These are phyloP conservation scores for Trebouxia sp. DNA, from an alignment of 139 green algal species.

Conservation along the genomic window DNA sequence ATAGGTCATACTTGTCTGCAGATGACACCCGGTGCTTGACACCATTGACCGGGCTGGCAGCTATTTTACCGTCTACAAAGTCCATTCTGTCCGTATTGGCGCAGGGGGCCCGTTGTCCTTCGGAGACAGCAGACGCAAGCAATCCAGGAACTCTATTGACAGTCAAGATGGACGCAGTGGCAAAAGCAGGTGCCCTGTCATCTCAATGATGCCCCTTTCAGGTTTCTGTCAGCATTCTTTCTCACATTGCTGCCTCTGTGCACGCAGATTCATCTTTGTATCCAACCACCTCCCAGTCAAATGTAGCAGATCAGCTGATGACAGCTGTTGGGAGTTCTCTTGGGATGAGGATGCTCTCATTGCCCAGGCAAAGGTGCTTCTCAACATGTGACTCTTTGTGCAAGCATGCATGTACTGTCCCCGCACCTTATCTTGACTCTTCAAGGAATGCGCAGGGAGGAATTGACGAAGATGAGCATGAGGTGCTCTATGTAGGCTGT, in stretches of 20 bases:
- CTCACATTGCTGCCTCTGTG: not conserved
- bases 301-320: conserved; percentile 43
- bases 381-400: not conserved
- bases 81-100: no score
- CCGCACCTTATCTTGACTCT: not conserved
- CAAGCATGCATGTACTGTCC: not conserved
- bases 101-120: conserved; percentile 8
- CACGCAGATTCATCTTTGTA: conserved; percentile 88
- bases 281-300: conserved; percentile 90
- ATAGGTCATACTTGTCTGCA: no score
- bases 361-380: conserved; percentile 82
- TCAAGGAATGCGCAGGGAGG: conserved; percentile 79
- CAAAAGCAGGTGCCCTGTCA: not conserved
- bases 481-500: conserved; percentile 83
- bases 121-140: not conserved
- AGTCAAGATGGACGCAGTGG: conserved; percentile 18
- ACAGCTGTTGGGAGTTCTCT: conserved; percentile 81
- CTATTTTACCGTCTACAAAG: no score
- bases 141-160: conserved; percentile 19
- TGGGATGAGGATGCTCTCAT: conserved; percentile 95
- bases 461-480: conserved; percentile 61
- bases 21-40: no score
- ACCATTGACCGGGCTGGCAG: no score
- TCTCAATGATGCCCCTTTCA: not conserved
- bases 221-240: not conserved